Evolutionary conservation across 371 early-diverging fungal species (phyloP), one percentile per base, ranked within the genome.

Genomic region (Zychaea mexicana): DNA sequence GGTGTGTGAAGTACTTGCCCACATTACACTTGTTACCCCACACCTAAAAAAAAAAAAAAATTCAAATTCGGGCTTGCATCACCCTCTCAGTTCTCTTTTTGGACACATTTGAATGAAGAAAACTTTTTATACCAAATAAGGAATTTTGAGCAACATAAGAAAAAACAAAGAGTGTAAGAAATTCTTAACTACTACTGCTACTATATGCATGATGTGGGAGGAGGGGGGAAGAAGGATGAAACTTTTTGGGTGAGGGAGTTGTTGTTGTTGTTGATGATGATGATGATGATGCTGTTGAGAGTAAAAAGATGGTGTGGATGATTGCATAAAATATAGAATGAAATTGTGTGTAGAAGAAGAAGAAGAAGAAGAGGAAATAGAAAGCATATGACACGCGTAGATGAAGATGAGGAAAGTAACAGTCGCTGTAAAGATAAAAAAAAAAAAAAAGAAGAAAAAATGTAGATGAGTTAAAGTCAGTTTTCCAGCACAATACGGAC

Each of bases 401-500:
- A 42, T 42, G 42, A 42, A 42, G n/a, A 12, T 17, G 42, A 17
- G n/a, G 42, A 17, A 12, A 15, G 5, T 7, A 42, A 42, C 4
- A 17, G 7, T 42, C n/a, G 42, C 12, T 33, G 33, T 8, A 33
- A 33, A 8, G n/a, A 42, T 42, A 42, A 12, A 3, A 42, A 42
- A 12, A 42, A 42, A 17, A 42, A 42, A 12, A 42, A 42, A 17
- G n/a, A 42, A 42, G n/a, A 39, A 2, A 42, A 15, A 17, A 42
- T 12, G 15, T 15, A 17, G 42, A 42, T 12, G 42, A 42, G n/a
- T 3, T 15, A 13, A 15, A 42, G n/a, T 49, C n/a, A 49, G 22
- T 49, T 49, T 24, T 49, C 49, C 5, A 49, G 26, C 10, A 49
- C n/a, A 49, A 49, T 49, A 49, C 49, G 49, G 24, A 66, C 63